These are phyloP conservation scores for Phytophthora capsici DNA, from an alignment of 352 stramenopile genomes.

Conservation along the genomic window DNA sequence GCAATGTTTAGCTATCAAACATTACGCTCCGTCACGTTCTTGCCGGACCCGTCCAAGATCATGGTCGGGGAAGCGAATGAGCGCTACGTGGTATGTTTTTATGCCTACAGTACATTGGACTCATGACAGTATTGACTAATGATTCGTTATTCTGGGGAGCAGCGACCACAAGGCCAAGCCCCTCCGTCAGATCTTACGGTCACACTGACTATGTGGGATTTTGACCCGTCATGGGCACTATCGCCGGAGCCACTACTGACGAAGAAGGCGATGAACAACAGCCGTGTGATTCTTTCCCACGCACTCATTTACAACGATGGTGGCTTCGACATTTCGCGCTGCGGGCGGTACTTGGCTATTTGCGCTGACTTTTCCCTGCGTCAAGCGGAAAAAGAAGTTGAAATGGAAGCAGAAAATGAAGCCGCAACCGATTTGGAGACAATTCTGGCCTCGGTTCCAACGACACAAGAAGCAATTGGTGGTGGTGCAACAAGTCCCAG, in stretches of 20 bases:
- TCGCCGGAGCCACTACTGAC: conserved; percentile 71
- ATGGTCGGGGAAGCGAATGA: conserved; percentile 96
- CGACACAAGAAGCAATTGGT: conserved; percentile 59
- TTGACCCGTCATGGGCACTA: conserved; percentile 86
- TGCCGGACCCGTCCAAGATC: conserved; percentile 90
- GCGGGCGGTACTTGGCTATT: conserved; percentile 94
- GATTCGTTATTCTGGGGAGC: conserved; percentile 2
- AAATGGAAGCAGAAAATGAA: conserved; percentile 81
- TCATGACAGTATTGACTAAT: conserved; percentile 3
- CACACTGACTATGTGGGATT: conserved; percentile 95
- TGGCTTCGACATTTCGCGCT: conserved; percentile 96
- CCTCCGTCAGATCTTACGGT: conserved; percentile 92
- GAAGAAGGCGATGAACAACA: conserved; percentile 89
- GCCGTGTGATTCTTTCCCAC: conserved; percentile 86
- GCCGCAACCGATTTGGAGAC: conserved; percentile 76
- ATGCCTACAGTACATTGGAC: not conserved
- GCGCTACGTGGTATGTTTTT: conserved; percentile 71
- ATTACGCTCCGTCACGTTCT: conserved; percentile 94
- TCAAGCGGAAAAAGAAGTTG: conserved; percentile 88
- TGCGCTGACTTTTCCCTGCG: conserved; percentile 95
- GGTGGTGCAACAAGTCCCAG: conserved; percentile 61
- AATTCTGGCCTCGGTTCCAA: conserved; percentile 63
- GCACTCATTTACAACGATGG: conserved; percentile 98
- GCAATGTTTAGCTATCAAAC: conserved; percentile 92
- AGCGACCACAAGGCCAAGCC: conserved; percentile 80